Evolutionary conservation across 2,329 filamentous ascomycete genomes (phyloP).

Genomic region (Rugonectria rugulosa): DNA sequence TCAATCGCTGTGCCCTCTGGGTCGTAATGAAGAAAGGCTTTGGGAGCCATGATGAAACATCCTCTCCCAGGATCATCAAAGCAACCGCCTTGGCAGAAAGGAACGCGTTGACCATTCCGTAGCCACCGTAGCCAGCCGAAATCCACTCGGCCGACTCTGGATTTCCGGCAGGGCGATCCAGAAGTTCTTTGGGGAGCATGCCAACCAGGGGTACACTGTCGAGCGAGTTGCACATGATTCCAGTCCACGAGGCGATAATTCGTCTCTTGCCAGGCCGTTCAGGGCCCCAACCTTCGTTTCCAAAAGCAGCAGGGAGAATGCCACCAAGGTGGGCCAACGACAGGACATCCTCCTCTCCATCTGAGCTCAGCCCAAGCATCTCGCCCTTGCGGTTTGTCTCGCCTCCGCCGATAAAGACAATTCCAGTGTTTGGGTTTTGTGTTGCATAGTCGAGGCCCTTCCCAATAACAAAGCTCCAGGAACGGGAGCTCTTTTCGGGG

Average conservation of each 20-base stretch:
- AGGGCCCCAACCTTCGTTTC: not conserved
- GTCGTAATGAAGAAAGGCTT: not conserved
- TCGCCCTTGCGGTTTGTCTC: not conserved
- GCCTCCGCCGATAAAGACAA: not conserved
- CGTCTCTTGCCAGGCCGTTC: not conserved
- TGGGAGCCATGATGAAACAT: not conserved
- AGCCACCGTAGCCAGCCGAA: conserved; percentile 28
- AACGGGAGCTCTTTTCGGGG: conserved; percentile 10
- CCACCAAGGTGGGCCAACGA: not conserved
- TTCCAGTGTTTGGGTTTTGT: conserved; percentile 9
- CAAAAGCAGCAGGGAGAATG: not conserved
- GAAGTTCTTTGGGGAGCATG: conserved; percentile 4
- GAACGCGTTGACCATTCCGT: conserved; percentile 35
- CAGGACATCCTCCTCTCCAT: not conserved
- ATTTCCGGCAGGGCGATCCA: not conserved
- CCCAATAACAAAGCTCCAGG: conserved; percentile 27
- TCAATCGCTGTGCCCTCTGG: no score
- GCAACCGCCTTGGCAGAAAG: conserved; percentile 15
- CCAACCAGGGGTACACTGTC: conserved; percentile 9
- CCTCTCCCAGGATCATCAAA: not conserved
- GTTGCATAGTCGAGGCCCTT: conserved; percentile 18
- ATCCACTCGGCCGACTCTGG: conserved; percentile 23
- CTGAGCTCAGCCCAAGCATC: not conserved
- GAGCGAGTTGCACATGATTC: conserved; percentile 11
- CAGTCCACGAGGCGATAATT: conserved; percentile 4